phyloP scores from a whole-genome alignment of 257 asterid genomes.

The Scutellaria barbata region DNA sequence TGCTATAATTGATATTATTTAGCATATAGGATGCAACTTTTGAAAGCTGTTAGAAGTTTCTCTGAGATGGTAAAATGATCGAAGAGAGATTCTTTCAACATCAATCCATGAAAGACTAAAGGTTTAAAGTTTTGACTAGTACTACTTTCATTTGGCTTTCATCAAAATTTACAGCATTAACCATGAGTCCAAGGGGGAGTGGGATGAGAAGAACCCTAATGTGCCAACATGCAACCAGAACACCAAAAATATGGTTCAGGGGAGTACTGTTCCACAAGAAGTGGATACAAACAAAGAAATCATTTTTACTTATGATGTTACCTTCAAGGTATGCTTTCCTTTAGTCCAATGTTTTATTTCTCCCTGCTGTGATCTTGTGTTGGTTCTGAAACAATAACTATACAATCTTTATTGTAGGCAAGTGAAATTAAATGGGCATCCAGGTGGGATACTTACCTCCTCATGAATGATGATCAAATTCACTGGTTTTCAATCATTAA shows the following conservation, averaged over 20 bases:
- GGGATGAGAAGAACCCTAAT: conserved; percentile 86
- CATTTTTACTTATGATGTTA: conserved; percentile 72
- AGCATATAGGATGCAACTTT: conserved; percentile 20
- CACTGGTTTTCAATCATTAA: conserved; percentile 96
- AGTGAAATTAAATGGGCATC: conserved; percentile 90
- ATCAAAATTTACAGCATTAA: conserved; percentile 59
- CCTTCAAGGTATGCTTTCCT: conserved; percentile 60
- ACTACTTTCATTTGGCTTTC: conserved; percentile 14
- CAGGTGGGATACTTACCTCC: conserved; percentile 93
- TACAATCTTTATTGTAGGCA: conserved; percentile 50
- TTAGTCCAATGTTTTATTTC: neutral
- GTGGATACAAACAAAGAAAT: conserved; percentile 69
- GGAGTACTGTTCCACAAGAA: conserved; percentile 83
- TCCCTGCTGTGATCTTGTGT: conserved; percentile 1
- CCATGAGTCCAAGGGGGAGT: conserved; percentile 76
- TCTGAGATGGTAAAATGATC: conserved; percentile 1
- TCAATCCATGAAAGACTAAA: neutral
- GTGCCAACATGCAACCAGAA: conserved; percentile 80
- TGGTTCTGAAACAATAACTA: conserved; percentile 18
- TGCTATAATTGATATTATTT: conserved; percentile 16
- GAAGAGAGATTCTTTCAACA: neutral
- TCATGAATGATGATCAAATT: conserved; percentile 91
- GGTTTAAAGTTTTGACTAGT: neutral
- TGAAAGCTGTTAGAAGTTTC: neutral
- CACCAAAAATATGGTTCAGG: conserved; percentile 68